These are phyloP conservation scores for Penicillium bovifimosum DNA, from an alignment of 495 filamentous ascomycete species.

Conservation along the genomic window DNA sequence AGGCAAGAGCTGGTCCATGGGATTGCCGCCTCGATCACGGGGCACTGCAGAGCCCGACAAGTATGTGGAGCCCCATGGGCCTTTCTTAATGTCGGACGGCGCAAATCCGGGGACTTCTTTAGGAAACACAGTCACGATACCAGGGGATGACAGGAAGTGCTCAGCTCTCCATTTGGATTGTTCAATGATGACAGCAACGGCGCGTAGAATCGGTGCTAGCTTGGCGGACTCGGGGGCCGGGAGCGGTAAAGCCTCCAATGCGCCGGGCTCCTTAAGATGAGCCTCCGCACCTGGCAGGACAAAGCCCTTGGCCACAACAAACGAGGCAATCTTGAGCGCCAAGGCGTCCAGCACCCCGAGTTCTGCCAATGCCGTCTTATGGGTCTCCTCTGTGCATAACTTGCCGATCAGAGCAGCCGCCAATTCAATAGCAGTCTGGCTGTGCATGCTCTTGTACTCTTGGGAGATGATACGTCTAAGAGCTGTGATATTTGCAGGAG, in stretches of 20 bases:
- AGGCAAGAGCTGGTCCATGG: constrained; percentile 59
- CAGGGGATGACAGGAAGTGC: constrained; percentile 71
- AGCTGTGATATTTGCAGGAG: constrained; percentile 48
- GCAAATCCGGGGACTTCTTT: constrained; percentile 40
- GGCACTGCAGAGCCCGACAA: constrained; percentile 41
- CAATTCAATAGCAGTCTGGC: constrained; percentile 63
- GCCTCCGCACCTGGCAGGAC: constrained; percentile 50
- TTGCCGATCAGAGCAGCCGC: constrained; percentile 63
- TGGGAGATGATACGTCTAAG: constrained; percentile 62
- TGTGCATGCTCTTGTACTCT: constrained; percentile 38
- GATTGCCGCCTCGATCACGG: constrained; percentile 40
- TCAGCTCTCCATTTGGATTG: constrained; percentile 73
- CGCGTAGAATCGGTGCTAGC: constrained; percentile 69
- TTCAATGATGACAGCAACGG: constrained; percentile 71
- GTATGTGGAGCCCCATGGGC: constrained; percentile 44
- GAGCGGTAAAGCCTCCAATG: constrained; percentile 33
- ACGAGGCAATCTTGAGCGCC: constrained; percentile 68
- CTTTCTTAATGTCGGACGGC: constrained; percentile 40
- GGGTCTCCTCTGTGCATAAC: constrained; percentile 60
- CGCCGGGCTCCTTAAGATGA: constrained; percentile 29
- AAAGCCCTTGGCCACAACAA: constrained; percentile 62
- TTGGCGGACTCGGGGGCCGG: constrained; percentile 55
- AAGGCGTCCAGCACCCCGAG: constrained; percentile 73
- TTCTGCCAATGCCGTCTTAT: constrained; percentile 64
- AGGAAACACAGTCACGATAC: constrained; percentile 68